Evolutionary conservation across 148 eudicot genomes (phyloP), one percentile per base, ranked within the genome.

Genomic region (Drosera capensis): DNA sequence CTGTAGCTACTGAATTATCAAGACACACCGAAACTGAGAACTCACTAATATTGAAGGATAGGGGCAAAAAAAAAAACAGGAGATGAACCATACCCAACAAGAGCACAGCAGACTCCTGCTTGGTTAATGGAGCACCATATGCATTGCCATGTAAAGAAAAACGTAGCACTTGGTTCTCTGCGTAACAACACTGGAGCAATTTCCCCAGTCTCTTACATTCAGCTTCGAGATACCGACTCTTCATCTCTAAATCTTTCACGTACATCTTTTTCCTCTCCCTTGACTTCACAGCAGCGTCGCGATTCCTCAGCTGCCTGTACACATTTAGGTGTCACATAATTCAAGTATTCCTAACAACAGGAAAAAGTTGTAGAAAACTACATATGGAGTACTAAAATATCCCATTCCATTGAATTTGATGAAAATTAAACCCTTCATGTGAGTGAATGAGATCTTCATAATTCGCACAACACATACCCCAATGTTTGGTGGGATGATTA

Each of bases 21-120:
- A n/a, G n/a, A n/a, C n/a, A n/a, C n/a, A n/a, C n/a, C n/a, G n/a
- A n/a, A n/a, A n/a, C n/a, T n/a, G n/a, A n/a, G n/a, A n/a, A n/a
- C n/a, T n/a, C n/a, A n/a, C n/a, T n/a, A n/a, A 4, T 34, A 0
- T 1, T 0, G 1, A 23, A 47, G 1, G 7, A 45, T 5, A 16
- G 17, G 15, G 36, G 5, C 51, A 8, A 23, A 4, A 20, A 1
- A 22, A 6, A 24, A 20, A 8, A 56, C 5, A 38, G 26, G 7
- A 47, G 14, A 48, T 8, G 55, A n/a, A 37, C 37, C 74, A 59
- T 77, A 90, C 99, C 99, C 99, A 72, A 62, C 64, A 74, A 64
- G 97, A 90, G 99, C 82, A 90, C 99, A 52, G 99, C 99, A 90
- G 99, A 85, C 99, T 90, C 95, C 87, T 85, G 93, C 71, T 68